phyloP scores from a whole-genome alignment of 768 basidiomycete species.

The Polyporus arcularius region DNA sequence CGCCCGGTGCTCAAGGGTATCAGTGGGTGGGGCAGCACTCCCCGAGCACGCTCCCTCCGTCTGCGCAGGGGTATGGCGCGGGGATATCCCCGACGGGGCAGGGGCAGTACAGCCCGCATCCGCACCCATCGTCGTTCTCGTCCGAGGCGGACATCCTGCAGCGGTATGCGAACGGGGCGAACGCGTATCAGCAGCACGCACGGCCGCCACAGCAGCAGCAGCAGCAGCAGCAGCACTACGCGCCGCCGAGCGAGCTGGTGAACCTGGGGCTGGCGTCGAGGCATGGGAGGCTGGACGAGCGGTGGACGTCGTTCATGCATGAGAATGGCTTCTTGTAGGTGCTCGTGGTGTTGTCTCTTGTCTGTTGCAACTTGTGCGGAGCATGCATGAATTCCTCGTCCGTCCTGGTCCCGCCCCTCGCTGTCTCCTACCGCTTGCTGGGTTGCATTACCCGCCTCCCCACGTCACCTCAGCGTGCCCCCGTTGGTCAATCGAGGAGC shows the following conservation, averaged over 20 bases:
- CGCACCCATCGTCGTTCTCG: slow-evolving; percentile 4
- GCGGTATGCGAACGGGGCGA: slow-evolving; percentile 7
- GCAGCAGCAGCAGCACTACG: slow-evolving; percentile 17
- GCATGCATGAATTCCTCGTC: background rate
- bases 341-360: background rate
- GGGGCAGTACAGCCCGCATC: background rate
- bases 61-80: slow-evolving; percentile 2
- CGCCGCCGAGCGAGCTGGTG: slow-evolving; percentile 46
- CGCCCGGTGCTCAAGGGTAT: slow-evolving; percentile 4
- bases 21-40: slow-evolving; percentile 12
- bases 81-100: background rate
- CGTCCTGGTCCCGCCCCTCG: background rate
- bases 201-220: slow-evolving; percentile 20
- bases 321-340: slow-evolving; percentile 50
- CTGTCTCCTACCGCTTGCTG: too few relatives aligned
- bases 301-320: slow-evolving; percentile 65
- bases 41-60: slow-evolving; percentile 7
- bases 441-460: too few relatives aligned
- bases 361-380: too few relatives aligned
- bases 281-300: slow-evolving; percentile 54
- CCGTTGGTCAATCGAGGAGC: too few relatives aligned
- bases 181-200: slow-evolving; percentile 13
- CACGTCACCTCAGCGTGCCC: too few relatives aligned
- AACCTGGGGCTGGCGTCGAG: slow-evolving; percentile 62
- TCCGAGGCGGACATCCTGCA: slow-evolving; percentile 12